Evolutionary conservation across 176 grass and related monocot species (phyloP).

Genomic region (Bothriochloa decipiens): DNA sequence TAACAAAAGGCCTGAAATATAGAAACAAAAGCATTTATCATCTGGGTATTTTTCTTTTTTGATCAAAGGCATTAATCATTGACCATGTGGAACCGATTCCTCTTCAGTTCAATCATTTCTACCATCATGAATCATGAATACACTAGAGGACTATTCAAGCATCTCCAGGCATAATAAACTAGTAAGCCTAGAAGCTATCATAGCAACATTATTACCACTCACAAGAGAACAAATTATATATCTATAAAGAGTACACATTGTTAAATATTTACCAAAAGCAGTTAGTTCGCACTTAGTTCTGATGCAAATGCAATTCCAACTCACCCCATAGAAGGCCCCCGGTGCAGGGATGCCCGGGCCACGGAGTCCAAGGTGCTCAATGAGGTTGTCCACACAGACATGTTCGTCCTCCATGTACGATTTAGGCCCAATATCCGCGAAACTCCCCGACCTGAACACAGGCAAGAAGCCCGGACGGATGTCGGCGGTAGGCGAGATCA

Average conservation of each 20-base stretch:
- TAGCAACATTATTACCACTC: slow-evolving; percentile 32
- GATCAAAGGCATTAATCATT: not conserved
- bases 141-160: slow-evolving; percentile 7
- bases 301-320: slow-evolving; percentile 33
- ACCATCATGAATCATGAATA: slow-evolving; percentile 46
- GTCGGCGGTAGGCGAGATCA: slow-evolving; percentile 70
- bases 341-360: slow-evolving; percentile 57
- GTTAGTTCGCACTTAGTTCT: not conserved
- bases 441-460: slow-evolving; percentile 83
- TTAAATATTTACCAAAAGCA: slow-evolving; percentile 31
- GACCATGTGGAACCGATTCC: slow-evolving; percentile 34
- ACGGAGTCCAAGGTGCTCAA: slow-evolving; percentile 56
- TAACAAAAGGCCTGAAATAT: slow-evolving; percentile 2
- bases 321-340: slow-evolving; percentile 92
- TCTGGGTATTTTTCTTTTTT: not conserved
- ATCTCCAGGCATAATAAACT: slow-evolving; percentile 28
- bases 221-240: slow-evolving; percentile 36
- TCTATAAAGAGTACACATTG: slow-evolving; percentile 26
- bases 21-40: not conserved
- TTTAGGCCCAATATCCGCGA: slow-evolving; percentile 70
- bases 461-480: slow-evolving; percentile 59
- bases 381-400: slow-evolving; percentile 79
- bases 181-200: slow-evolving; percentile 28
- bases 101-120: slow-evolving; percentile 42
- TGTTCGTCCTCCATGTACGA: slow-evolving; percentile 95